Conservation (phyloP, 2,329 filamentous ascomycete genomes). For the Penicillium sp. region DNA sequence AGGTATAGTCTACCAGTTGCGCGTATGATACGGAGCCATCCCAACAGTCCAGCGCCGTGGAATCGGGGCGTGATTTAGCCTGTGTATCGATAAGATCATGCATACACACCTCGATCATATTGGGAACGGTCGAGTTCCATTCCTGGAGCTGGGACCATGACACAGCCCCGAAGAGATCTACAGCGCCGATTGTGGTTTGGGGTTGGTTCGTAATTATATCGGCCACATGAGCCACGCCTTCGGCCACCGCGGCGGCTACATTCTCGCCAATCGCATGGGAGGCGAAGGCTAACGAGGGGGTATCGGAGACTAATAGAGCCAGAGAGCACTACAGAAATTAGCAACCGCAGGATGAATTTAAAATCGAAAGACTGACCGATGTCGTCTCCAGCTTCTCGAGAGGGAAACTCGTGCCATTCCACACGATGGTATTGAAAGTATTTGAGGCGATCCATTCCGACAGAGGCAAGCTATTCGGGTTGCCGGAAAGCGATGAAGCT, state of each 20-base stretch:
- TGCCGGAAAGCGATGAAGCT: background rate
- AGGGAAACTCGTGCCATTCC: constrained; percentile 1
- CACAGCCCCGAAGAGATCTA: constrained; percentile 8
- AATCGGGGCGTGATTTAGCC: background rate
- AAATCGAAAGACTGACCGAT: constrained; percentile 3
- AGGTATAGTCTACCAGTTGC: constrained; percentile 24
- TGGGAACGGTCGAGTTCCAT: constrained; percentile 7
- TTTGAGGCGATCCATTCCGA: constrained; percentile 9
- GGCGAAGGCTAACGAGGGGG: constrained; percentile 4
- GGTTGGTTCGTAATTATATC: background rate
- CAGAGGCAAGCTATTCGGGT: background rate
- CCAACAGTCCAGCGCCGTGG: constrained; percentile 6
- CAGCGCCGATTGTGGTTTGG: constrained; percentile 4
- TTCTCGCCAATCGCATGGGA: constrained; percentile 6
- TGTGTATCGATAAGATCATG: constrained; percentile 2
- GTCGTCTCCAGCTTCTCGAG: constrained; percentile 7
- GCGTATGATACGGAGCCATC: constrained; percentile 9
- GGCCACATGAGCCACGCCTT: constrained; percentile 7
- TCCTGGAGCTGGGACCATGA: constrained; percentile 9
- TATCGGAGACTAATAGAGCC: constrained; percentile 4
- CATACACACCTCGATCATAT: constrained; percentile 1
- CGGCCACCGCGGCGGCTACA: constrained; percentile 7
- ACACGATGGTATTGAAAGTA: constrained; percentile 12
- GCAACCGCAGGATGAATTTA: background rate
- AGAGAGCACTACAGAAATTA: constrained; percentile 5